Conservation (phyloP, 2,329 filamentous ascomycete genomes). For the Bimuria novae-zelandiae region DNA sequence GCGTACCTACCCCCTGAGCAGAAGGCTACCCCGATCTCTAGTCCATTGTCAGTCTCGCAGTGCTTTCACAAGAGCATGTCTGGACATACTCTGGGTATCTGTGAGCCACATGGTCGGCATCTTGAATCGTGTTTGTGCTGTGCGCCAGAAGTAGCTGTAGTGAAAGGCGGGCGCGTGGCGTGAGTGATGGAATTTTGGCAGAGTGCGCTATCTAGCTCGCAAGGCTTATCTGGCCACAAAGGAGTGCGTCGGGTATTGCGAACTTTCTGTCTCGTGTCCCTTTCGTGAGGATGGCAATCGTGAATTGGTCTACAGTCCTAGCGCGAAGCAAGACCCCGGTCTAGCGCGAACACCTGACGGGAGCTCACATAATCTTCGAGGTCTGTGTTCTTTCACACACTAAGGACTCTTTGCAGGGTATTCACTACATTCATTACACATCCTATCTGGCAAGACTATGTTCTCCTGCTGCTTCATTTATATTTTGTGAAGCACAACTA, state of each 20-base stretch:
- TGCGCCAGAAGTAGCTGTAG: constrained; percentile 1
- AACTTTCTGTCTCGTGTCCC: constrained; percentile 41
- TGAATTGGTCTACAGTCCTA: constrained; percentile 14
- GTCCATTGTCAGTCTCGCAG: constrained; percentile 15
- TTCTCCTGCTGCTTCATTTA: too few species aligned
- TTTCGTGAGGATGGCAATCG: constrained; percentile 21
- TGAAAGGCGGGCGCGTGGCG: neutral
- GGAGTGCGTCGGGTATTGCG: constrained; percentile 5
- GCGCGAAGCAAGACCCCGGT: constrained; percentile 21
- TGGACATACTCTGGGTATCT: constrained; percentile 83
- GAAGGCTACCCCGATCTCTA: constrained; percentile 96
- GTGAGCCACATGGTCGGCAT: constrained; percentile 95
- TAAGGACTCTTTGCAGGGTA: neutral
- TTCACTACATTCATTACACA: neutral
- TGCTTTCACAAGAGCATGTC: constrained; percentile 22
- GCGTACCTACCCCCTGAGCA: constrained; percentile 87
- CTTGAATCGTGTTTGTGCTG: constrained; percentile 22
- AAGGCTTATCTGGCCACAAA: constrained; percentile 10
- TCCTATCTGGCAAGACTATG: too few species aligned
- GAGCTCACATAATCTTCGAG: constrained; percentile 25
- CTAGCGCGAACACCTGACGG: constrained; percentile 25
- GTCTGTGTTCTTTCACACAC: constrained; percentile 5
- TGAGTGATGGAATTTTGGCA: neutral
- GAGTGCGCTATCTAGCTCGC: constrained; percentile 7
- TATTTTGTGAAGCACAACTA: too few species aligned